Evolutionary conservation across 139 green algal genomes (phyloP).

Genomic region (Chlamydomonas sp.): DNA sequence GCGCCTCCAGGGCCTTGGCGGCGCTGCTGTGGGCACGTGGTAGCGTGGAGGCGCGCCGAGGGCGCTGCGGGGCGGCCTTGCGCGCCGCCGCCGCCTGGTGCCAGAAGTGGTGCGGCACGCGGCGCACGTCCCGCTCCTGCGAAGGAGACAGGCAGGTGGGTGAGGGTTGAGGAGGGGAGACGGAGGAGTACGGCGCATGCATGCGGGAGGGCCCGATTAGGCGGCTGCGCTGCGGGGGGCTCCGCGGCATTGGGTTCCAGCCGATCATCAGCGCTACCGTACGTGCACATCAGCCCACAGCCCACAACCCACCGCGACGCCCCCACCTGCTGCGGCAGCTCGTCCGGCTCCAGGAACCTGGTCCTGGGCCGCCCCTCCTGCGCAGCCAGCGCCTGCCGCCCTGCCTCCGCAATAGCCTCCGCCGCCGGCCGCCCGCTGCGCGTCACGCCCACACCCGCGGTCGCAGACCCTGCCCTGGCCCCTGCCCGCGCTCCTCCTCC

Average conservation of each 20-base stretch:
- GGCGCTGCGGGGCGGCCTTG: background rate
- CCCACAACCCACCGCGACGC: background rate
- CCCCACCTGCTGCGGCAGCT: constrained; percentile 62
- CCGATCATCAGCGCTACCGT: too few relatives aligned
- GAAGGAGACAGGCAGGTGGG: background rate
- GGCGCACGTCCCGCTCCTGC: constrained; percentile 49
- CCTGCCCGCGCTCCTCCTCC: background rate
- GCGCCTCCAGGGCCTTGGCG: background rate
- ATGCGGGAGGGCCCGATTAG: too few relatives aligned
- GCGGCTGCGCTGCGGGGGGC: too few relatives aligned
- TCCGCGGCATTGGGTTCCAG: too few relatives aligned
- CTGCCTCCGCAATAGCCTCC: constrained; percentile 54
- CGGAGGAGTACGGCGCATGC: too few relatives aligned
- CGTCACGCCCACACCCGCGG: background rate
- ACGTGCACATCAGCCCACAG: background rate
- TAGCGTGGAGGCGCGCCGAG: constrained; percentile 44
- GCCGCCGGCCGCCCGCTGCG: constrained; percentile 39
- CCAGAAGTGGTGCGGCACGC: constrained; percentile 55
- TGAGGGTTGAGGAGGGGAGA: too few relatives aligned
- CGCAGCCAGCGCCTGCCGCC: constrained; percentile 40
- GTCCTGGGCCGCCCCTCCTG: constrained; percentile 11
- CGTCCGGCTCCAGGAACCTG: constrained; percentile 58
- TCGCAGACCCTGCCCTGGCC: background rate
- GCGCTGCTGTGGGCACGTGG: background rate
- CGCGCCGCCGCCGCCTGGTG: constrained; percentile 25